A percentile compares a stretch with the other conserved stretches of the same genome.
phyloP scores from a whole-genome alignment of 2,329 filamentous ascomycete genomes.

The Proliferodiscus dingleyae region DNA sequence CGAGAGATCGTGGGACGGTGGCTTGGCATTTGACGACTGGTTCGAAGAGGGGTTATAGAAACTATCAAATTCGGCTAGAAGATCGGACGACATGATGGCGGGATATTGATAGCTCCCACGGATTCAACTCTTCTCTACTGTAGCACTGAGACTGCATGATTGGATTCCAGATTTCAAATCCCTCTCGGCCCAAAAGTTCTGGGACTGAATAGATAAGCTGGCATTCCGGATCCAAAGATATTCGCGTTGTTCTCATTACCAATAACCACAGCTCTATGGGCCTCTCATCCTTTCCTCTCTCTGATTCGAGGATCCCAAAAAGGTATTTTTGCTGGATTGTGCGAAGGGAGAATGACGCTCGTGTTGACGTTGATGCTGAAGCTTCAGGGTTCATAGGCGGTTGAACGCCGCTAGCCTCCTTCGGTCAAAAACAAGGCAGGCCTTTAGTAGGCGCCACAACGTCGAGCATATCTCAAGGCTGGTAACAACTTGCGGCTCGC shows the following conservation, averaged over 20 bases:
- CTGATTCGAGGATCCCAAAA: no score
- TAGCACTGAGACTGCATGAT: not conserved
- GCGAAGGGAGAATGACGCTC: not conserved
- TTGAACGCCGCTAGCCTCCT: not conserved
- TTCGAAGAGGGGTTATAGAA: constrained; percentile 36
- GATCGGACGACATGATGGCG: constrained; percentile 55
- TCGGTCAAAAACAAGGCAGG: not conserved
- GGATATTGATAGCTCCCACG: not conserved
- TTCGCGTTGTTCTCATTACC: no score
- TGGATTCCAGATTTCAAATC: not conserved
- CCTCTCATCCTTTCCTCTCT: not conserved
- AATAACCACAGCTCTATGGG: not conserved
- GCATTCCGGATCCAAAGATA: not conserved
- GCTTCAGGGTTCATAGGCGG: not conserved
- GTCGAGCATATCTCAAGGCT: not conserved
- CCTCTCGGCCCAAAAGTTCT: not conserved
- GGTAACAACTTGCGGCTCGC: not conserved
- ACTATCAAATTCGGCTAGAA: constrained; percentile 58
- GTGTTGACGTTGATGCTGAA: not conserved
- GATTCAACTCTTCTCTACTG: not conserved
- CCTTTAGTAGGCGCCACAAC: not conserved
- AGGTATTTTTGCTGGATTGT: not conserved
- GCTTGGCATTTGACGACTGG: constrained; percentile 22
- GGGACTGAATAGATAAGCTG: not conserved
- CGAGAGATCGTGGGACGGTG: constrained; percentile 22